Percentiles rank a stretch among this genome's conserved stretches.
phyloP scores from a whole-genome alignment of 176 grass and related monocot genomes.

The Neostapfia colusana region DNA sequence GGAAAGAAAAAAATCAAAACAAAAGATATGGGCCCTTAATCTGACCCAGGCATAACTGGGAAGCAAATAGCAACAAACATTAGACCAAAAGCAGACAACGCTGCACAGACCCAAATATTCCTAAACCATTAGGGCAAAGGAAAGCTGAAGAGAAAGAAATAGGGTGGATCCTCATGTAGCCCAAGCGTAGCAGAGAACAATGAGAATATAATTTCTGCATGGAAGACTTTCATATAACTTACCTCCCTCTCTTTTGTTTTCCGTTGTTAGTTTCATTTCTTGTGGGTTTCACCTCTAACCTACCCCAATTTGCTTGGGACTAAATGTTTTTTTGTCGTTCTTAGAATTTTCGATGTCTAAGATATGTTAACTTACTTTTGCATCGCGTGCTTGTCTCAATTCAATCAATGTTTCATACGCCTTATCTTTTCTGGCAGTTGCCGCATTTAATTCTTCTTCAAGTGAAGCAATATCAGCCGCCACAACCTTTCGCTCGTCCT shows the following conservation, averaged over 20 bases:
- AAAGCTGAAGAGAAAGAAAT: not conserved
- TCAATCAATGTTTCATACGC: constrained; percentile 46
- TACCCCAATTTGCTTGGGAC: not conserved
- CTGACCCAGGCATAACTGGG: not conserved
- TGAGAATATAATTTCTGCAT: constrained; percentile 6
- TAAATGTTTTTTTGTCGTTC: not conserved
- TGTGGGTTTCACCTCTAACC: not conserved
- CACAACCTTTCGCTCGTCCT: constrained; percentile 54
- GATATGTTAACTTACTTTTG: constrained; percentile 38
- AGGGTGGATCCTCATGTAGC: not conserved
- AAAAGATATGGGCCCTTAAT: not conserved
- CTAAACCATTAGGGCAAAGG: not conserved
- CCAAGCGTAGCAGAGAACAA: not conserved
- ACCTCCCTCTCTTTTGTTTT: not conserved
- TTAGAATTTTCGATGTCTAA: not conserved
- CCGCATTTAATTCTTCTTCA: constrained; percentile 52
- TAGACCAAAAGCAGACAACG: not conserved
- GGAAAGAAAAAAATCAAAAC: not conserved
- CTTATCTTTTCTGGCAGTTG: constrained; percentile 62
- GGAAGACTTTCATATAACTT: not conserved
- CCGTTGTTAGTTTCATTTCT: not conserved
- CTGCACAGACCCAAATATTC: not conserved
- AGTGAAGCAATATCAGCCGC: constrained; percentile 42
- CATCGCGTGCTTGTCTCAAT: constrained; percentile 54
- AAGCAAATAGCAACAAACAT: not conserved